Evolutionary conservation across 768 basidiomycete species (phyloP), one percentile per base, ranked within the genome.

Genomic region (Clavulina sp.): DNA sequence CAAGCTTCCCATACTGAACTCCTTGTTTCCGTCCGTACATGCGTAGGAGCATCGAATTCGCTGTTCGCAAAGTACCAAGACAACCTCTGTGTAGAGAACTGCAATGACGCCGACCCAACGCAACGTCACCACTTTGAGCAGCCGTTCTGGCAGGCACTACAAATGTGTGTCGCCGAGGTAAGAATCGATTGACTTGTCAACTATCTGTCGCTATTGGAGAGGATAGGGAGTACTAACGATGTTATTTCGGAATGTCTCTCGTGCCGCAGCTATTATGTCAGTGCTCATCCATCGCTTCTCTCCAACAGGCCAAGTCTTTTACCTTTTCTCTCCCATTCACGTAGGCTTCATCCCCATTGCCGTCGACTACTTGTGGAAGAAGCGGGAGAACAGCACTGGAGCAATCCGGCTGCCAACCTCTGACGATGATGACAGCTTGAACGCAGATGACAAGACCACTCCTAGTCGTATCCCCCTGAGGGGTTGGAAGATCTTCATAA

Each of bases 1-100:
- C n/a, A n/a, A 13, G 13, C 21, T 21, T 38, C 13, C 36, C 36
- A 13, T 38, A 21, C 36, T 13, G 13, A 13, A 13, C 21, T 13
- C 21, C 36, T 13, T 21, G 13, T 38, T 38, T 21, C 13, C 21
- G 13, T 13, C 13, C 21, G 13, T 13, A 21, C 21, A 13, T 13
- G 21, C 13, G 13, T 13, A 13, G 36, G 13, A 38, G 13, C 36
- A 13, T 79, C 75, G 60, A 88, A 85, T 62, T 84, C 81, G 2
- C 68, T 87, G 23, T 85, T 81, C 78, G 73, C 71, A 64, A 87
- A 87, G 65, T 88, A 76, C 75, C 85, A 86, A 80, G 93, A 97
- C 64, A 93, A 95, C 86, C 88, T 93, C 78, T 97, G 93, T 61
- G 92, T 96, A 40, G 88, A 88, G 72, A 84, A 92, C 65, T 97